phyloP scores from a whole-genome alignment of 106 monocot genomes.

The Cymbidium sinense region DNA sequence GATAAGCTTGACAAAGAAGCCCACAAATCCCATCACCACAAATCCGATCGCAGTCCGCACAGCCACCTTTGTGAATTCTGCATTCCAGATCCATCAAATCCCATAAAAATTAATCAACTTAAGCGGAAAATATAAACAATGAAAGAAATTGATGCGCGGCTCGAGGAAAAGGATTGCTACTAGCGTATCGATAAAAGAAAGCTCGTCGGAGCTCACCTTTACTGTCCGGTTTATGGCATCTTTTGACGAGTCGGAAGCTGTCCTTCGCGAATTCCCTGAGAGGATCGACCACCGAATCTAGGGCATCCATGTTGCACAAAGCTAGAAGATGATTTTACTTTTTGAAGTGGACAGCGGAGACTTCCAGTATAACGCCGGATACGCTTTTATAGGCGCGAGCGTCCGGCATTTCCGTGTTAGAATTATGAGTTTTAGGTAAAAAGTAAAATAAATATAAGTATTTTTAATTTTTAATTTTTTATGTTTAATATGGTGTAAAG shows the following conservation, averaged over 20 bases:
- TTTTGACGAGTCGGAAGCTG: conserved; percentile 48
- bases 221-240: conserved; percentile 52
- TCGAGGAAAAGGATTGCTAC: not conserved
- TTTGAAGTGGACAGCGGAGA: no score
- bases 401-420: no score
- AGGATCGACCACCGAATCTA: conserved; percentile 3
- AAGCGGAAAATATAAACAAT: not conserved
- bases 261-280: conserved; percentile 43
- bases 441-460: no score
- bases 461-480: no score
- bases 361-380: no score
- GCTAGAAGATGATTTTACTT: not conserved
- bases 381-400: no score
- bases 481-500: no score
- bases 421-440: no score
- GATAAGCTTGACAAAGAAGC: conserved; percentile 65
- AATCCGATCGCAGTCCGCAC: conserved; percentile 57
- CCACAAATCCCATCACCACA: conserved; percentile 69
- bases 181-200: not conserved
- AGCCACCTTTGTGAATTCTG: conserved; percentile 62
- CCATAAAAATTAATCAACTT: not conserved
- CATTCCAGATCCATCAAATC: not conserved
- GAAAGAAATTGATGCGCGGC: not conserved
- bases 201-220: conserved; percentile 23
- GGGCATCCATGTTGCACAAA: not conserved